phyloP scores from a whole-genome alignment of 768 basidiomycete genomes.

The Mycena leptocephala region DNA sequence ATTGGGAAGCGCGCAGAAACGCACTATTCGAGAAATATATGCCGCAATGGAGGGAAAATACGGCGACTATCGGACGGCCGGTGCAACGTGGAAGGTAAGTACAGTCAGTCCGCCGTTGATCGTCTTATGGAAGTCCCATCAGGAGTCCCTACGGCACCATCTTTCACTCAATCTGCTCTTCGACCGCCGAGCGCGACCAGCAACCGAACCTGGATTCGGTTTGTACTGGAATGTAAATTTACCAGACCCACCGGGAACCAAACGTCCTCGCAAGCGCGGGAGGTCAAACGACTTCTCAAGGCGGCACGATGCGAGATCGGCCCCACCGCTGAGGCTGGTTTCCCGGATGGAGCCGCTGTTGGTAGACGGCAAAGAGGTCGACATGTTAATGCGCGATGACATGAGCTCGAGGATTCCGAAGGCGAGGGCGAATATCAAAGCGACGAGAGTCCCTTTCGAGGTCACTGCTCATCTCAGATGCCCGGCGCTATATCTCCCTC shows the following conservation, averaged over 20 bases:
- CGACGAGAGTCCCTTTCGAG: slow-evolving; percentile 68
- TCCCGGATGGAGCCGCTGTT: neutral
- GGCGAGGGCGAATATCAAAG: slow-evolving; percentile 73
- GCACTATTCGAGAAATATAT: slow-evolving; percentile 90
- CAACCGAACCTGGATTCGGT: slow-evolving; percentile 89
- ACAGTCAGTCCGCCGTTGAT: neutral
- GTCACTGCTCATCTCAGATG: slow-evolving; percentile 13
- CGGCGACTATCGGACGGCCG: slow-evolving; percentile 84
- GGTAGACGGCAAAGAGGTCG: slow-evolving; percentile 44
- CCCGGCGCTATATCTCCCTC: slow-evolving; percentile 1
- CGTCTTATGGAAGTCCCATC: slow-evolving; percentile 32
- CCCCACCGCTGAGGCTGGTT: neutral
- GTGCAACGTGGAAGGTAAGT: slow-evolving; percentile 88
- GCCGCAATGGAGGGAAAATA: slow-evolving; percentile 92
- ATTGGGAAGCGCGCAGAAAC: slow-evolving; percentile 81
- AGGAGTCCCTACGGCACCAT: slow-evolving; percentile 94
- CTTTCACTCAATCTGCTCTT: slow-evolving; percentile 87
- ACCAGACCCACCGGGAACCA: slow-evolving; percentile 87
- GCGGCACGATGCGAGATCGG: too few relatives aligned
- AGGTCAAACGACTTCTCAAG: slow-evolving; percentile 75
- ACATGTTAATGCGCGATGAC: slow-evolving; percentile 42
- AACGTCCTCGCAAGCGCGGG: slow-evolving; percentile 87
- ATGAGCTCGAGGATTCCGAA: slow-evolving; percentile 59
- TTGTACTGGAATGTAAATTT: slow-evolving; percentile 95
- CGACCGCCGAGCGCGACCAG: slow-evolving; percentile 86